Evolutionary conservation across 768 basidiomycete genomes (phyloP).

Genomic region (Cystobasidium ongulense): DNA sequence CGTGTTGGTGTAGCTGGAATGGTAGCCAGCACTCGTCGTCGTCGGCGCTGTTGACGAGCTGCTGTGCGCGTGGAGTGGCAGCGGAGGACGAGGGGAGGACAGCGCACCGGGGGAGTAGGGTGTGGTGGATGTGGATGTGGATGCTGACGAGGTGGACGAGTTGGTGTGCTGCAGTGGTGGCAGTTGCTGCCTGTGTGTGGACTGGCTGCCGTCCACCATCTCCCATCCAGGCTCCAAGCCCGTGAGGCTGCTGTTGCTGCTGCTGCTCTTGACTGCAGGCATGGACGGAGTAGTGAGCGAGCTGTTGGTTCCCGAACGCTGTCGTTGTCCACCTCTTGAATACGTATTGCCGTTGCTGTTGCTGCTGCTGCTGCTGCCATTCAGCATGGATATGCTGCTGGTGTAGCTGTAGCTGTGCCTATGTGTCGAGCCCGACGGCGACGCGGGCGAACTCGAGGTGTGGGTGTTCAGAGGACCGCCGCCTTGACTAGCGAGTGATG

Average conservation of each 20-base stretch:
- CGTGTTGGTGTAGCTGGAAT: no score
- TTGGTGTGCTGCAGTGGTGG: background rate
- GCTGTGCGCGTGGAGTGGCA: background rate
- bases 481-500: background rate
- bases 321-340: background rate
- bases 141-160: background rate
- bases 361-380: background rate
- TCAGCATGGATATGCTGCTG: constrained; percentile 4
- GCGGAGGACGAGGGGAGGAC: background rate
- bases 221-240: background rate
- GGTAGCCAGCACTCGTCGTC: background rate
- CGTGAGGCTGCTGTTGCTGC: background rate
- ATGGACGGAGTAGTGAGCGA: background rate
- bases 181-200: background rate
- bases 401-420: background rate
- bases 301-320: background rate
- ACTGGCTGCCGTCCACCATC: background rate
- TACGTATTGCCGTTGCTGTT: background rate
- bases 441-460: background rate
- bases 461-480: background rate
- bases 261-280: background rate
- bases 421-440: background rate
- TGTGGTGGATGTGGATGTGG: background rate
- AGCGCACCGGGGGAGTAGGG: background rate
- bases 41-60: background rate